Evolutionary conservation across 148 eudicot genomes (phyloP).

Genomic region (Nepenthes mirabilis): DNA sequence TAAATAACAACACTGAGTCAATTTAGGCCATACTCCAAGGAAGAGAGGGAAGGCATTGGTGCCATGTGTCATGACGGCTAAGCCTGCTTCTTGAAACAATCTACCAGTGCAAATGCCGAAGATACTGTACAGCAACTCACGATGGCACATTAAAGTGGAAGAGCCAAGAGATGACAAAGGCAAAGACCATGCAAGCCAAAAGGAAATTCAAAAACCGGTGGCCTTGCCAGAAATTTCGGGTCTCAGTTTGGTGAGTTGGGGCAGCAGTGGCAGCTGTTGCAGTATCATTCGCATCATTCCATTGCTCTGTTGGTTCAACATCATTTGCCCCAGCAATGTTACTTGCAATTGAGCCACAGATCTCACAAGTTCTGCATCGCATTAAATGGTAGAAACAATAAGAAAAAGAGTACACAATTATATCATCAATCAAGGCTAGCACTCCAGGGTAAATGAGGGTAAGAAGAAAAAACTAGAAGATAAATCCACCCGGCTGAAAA

Average conservation of each 20-base stretch:
- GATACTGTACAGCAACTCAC: constrained; percentile 6
- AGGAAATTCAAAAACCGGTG: constrained; percentile 49
- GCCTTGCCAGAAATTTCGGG: constrained; percentile 48
- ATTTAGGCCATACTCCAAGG: no score
- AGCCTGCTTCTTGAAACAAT: no score
- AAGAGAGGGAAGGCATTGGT: no score
- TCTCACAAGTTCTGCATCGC: constrained; percentile 59
- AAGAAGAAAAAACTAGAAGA: no score
- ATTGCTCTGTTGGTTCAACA: constrained; percentile 34
- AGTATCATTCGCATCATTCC: constrained; percentile 48
- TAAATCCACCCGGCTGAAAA: no score
- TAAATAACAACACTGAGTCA: no score
- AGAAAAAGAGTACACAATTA: background rate
- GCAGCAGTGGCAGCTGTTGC: constrained; percentile 6
- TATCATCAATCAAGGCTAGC: no score
- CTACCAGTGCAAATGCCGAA: background rate
- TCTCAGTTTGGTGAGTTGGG: constrained; percentile 12
- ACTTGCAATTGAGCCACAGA: constrained; percentile 68
- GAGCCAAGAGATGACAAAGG: constrained; percentile 62
- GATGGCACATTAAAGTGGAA: constrained; percentile 51
- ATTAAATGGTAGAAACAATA: background rate
- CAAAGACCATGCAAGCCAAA: constrained; percentile 60
- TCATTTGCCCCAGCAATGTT: constrained; percentile 65
- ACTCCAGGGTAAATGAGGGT: no score
- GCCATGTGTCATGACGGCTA: no score